Evolutionary conservation across 2,329 filamentous ascomycete genomes (phyloP), one percentile per base, ranked within the genome.

Genomic region (Cordyceps militaris): DNA sequence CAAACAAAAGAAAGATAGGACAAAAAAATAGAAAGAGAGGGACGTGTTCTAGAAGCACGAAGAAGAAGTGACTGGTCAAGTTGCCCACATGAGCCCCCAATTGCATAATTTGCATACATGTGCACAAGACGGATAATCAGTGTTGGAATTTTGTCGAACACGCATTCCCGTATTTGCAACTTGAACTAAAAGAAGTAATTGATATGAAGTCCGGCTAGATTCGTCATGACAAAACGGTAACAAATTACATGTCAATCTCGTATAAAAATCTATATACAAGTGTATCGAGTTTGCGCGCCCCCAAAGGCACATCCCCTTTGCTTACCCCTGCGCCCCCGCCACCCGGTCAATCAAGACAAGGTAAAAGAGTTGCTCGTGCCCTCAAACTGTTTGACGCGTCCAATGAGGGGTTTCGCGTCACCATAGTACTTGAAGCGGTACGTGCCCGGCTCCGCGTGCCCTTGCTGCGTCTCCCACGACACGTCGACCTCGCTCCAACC

Each of bases 391-490:
- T 74, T 81, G 40, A 94, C 84, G 1, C 66, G 85, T 1, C 78
- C 82, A 28, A 81, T 67, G 11, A 85, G 64, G 6, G 76, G 76
- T 80, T 92, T 97, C 3, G 83, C 77, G 72, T 97, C 91, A 0
- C 93, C 93, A 71, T 86, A 93, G 68, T 97, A 97, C 73, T 79
- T 83, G 47, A 96, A 72, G 24, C 91, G 77, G 72, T 96, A 97
- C 49, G 80, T 83, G 0, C 92, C 92, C 1, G 70, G 72, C 59
- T 78, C 75, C 21, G 79, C 79, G 61, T 79, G 66, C 16, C 71
- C 67, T 11, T 62, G 64, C 9, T 62, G 65, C 36, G 71, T 72
- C 72, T 93, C 88, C 93, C 93, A 97, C 50, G 81, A 80, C 55
- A 96, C 79, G 9, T 79, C 85, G 1, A 91, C 92, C 68, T 92